phyloP scores from a whole-genome alignment of 352 stramenopile genomes.

The Phytopythium litorale region DNA sequence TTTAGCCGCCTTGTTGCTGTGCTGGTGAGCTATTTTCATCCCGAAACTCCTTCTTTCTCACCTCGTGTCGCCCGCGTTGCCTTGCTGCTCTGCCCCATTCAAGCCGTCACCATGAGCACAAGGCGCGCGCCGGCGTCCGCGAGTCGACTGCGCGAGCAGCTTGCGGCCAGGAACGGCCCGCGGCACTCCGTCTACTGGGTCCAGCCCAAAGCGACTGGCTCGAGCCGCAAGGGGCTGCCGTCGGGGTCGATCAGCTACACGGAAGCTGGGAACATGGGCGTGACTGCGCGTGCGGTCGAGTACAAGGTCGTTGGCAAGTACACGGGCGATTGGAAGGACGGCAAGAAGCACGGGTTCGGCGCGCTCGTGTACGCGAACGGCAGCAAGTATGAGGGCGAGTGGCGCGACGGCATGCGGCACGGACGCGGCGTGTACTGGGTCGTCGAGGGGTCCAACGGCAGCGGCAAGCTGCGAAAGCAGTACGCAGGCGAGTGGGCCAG shows the following conservation, averaged over 20 bases:
- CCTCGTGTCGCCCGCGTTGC: neutral
- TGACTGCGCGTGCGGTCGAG: constrained; percentile 32
- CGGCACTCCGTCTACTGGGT: constrained; percentile 85
- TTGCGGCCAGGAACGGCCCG: constrained; percentile 57
- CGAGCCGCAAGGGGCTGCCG: constrained; percentile 23
- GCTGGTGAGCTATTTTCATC: neutral
- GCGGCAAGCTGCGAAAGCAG: constrained; percentile 67
- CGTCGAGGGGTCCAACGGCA: constrained; percentile 27
- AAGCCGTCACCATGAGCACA: constrained; percentile 10
- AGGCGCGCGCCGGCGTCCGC: constrained; percentile 18
- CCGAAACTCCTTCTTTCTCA: neutral
- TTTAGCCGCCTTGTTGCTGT: neutral
- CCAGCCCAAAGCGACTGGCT: constrained; percentile 29
- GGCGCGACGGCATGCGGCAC: constrained; percentile 73
- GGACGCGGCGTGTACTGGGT: constrained; percentile 83
- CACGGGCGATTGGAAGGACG: constrained; percentile 92
- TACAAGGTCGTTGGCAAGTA: constrained; percentile 82
- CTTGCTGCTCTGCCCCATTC: neutral
- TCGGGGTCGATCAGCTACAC: constrained; percentile 28
- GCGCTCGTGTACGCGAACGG: constrained; percentile 88
- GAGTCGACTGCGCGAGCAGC: constrained; percentile 46
- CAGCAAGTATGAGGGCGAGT: constrained; percentile 90
- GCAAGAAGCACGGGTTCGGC: constrained; percentile 91
- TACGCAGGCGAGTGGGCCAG: constrained; percentile 79
- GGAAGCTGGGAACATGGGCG: constrained; percentile 30